Evolutionary conservation across 768 basidiomycete species (phyloP).

Genomic region (Xerocomellus chrysenteron): DNA sequence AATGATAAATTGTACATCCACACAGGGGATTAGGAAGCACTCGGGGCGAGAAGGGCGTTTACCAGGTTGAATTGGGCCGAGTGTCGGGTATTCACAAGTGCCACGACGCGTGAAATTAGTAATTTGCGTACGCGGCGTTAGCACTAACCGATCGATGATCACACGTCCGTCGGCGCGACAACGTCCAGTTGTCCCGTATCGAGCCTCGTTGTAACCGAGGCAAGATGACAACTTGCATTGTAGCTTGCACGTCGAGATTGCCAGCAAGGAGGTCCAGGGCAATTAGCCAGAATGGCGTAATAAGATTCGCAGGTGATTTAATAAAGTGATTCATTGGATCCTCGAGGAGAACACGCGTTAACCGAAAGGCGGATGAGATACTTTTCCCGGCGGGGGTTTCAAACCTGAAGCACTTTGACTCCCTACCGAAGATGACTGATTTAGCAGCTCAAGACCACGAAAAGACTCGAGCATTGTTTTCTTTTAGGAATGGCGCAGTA

Average conservation of each 20-base stretch:
- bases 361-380: slow-evolving; percentile 7
- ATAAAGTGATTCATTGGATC: slow-evolving; percentile 13
- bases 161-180: neutral
- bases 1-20: neutral
- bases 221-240: neutral
- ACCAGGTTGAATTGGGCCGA: neutral
- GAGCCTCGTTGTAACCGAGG: neutral
- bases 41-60: slow-evolving; percentile 1
- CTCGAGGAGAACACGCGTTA: slow-evolving; percentile 27
- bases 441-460: neutral
- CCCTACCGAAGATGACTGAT: neutral
- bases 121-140: neutral
- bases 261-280: neutral
- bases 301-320: slow-evolving; percentile 13
- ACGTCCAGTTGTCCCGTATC: neutral
- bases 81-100: slow-evolving; percentile 4
- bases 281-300: slow-evolving; percentile 19
- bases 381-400: neutral
- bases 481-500: neutral
- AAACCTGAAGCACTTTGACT: neutral
- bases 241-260: neutral
- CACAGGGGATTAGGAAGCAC: slow-evolving; percentile 4
- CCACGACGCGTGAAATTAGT: slow-evolving; percentile 2
- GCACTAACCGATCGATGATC: neutral
- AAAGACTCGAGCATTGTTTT: neutral